Evolutionary conservation across 192 early-diverging fungal species (phyloP).

Genomic region (Coemansia sp.): DNA sequence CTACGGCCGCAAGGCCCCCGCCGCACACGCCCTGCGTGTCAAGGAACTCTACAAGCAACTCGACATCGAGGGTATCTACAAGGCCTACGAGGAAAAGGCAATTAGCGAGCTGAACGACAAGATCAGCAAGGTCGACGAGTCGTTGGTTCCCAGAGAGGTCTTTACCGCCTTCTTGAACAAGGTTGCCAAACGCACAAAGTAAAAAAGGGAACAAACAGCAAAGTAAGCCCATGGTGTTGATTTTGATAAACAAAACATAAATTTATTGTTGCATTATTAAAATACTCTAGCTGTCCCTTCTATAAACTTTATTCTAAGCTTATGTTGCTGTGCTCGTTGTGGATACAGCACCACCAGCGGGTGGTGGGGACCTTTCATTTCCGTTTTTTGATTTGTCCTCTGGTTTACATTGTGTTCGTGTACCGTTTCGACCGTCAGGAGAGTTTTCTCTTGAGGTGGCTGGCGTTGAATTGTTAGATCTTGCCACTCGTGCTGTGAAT

Average conservation of each 20-base stretch:
- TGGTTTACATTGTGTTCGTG: too few species aligned
- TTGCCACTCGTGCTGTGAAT: too few species aligned
- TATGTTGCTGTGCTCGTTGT: too few species aligned
- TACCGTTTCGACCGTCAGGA: too few species aligned
- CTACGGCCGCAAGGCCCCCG: constrained; percentile 85
- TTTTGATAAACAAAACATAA: not conserved
- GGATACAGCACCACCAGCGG: too few species aligned
- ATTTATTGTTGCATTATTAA: not conserved
- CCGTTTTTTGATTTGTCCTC: too few species aligned
- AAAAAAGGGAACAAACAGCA: constrained; percentile 13
- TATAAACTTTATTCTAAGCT: not conserved
- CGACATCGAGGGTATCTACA: constrained; percentile 75
- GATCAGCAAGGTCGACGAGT: constrained; percentile 81
- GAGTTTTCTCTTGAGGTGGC: too few species aligned
- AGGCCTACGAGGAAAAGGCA: constrained; percentile 86
- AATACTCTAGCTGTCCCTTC: not conserved
- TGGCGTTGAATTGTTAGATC: too few species aligned
- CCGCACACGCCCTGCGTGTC: constrained; percentile 71
- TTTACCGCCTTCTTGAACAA: constrained; percentile 93
- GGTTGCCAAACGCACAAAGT: constrained; percentile 93
- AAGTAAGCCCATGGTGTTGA: not conserved
- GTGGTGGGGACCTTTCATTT: too few species aligned
- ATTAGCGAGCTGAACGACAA: constrained; percentile 70
- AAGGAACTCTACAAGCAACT: constrained; percentile 85
- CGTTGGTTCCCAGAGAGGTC: constrained; percentile 76